phyloP scores from a whole-genome alignment of 1,139 yeast genomes.

The Geotrichum macrosporum region DNA sequence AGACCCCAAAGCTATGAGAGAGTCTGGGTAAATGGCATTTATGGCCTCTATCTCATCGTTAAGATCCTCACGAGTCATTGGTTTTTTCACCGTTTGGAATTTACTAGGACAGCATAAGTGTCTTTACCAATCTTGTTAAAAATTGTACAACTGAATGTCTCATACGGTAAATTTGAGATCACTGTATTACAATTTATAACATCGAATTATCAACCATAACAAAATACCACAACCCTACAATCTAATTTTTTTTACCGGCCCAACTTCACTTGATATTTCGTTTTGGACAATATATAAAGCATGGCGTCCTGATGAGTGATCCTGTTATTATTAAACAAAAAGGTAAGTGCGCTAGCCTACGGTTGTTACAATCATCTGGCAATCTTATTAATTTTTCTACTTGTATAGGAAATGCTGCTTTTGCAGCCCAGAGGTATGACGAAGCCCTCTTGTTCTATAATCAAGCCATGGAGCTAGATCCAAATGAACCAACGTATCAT shows the following conservation, averaged over 20 bases:
- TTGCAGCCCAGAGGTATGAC: conserved; percentile 55
- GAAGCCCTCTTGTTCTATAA: conserved; percentile 68
- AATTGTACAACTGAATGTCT: too few species aligned
- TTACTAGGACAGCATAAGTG: too few species aligned
- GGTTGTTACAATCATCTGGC: background rate
- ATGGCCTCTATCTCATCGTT: conserved; percentile 78
- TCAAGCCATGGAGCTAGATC: conserved; percentile 61
- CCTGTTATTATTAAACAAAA: background rate
- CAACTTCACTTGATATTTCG: too few species aligned
- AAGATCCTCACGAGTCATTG: conserved; percentile 42
- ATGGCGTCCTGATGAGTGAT: too few species aligned
- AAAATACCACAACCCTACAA: too few species aligned
- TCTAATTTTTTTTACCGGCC: too few species aligned
- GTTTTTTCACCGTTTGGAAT: conserved; percentile 7
- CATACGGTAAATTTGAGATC: too few species aligned
- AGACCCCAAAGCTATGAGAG: conserved; percentile 42
- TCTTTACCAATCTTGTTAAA: too few species aligned
- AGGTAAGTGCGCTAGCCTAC: conserved; percentile 23
- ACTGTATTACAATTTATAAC: too few species aligned
- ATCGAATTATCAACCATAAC: too few species aligned
- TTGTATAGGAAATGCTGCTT: conserved; percentile 50
- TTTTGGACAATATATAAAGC: too few species aligned
- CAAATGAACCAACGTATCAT: conserved; percentile 61
- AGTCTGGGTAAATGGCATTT: conserved; percentile 82
- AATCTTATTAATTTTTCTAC: too few species aligned